phyloP scores from a whole-genome alignment of 305 asterid genomes.

The Fraxinus nigra region DNA sequence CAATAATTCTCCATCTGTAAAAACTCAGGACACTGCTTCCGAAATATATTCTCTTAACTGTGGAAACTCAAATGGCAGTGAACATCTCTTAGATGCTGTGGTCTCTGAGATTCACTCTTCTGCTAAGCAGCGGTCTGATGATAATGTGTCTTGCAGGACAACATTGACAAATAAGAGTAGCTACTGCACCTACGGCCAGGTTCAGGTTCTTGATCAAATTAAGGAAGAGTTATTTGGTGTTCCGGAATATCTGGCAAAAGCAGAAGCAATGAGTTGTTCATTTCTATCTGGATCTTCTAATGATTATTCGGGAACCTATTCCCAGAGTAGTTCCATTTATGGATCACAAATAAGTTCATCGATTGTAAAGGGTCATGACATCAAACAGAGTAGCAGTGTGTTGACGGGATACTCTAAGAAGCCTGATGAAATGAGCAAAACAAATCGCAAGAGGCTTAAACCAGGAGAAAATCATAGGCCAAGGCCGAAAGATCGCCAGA shows the following conservation, averaged over 20 bases:
- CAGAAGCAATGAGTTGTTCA: constrained; percentile 35
- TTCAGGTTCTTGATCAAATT: constrained; percentile 29
- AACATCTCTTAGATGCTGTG: constrained; percentile 41
- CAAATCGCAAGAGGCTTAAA: constrained; percentile 65
- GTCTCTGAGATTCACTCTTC: constrained; percentile 40
- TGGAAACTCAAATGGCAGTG: constrained; percentile 37
- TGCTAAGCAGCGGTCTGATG: constrained; percentile 28
- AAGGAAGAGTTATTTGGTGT: constrained; percentile 49
- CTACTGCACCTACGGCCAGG: constrained; percentile 39
- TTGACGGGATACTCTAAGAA: constrained; percentile 52
- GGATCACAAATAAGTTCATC: constrained; percentile 57
- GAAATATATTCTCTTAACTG: constrained; percentile 30
- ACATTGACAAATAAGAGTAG: constrained; percentile 40
- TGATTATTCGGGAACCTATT: constrained; percentile 37
- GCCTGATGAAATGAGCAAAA: constrained; percentile 38
- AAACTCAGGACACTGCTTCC: constrained; percentile 27
- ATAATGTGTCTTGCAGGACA: constrained; percentile 49
- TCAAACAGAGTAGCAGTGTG: constrained; percentile 41
- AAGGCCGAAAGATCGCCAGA: constrained; percentile 83
- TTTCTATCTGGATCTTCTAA: constrained; percentile 32
- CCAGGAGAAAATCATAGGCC: constrained; percentile 80
- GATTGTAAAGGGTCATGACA: constrained; percentile 39
- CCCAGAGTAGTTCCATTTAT: constrained; percentile 50
- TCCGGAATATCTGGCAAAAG: constrained; percentile 40
- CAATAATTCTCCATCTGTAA: constrained; percentile 22